A percentile compares a stretch with the other conserved stretches of the same genome.
These are phyloP conservation scores for Aspergillus japonicus DNA, from an alignment of 2,329 filamentous ascomycete genomes.

Conservation along the genomic window DNA sequence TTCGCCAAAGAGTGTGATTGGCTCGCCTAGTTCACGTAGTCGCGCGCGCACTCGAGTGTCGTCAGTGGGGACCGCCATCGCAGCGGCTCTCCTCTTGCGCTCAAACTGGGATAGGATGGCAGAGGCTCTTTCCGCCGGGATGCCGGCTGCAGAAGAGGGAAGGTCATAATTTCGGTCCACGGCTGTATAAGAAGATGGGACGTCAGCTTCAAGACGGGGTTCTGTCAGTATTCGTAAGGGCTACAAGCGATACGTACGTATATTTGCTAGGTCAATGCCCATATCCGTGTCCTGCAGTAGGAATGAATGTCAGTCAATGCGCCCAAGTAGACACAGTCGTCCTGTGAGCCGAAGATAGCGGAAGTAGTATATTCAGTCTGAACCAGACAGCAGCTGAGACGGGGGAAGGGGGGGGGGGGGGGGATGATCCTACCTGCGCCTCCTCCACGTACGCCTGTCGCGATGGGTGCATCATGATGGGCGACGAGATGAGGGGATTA, in stretches of 20 bases:
- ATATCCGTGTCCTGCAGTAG: conserved; percentile 51
- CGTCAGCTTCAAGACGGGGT: background rate
- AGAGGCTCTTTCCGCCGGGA: conserved; percentile 76
- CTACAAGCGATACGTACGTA: conserved; percentile 54
- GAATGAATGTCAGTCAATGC: conserved; percentile 20
- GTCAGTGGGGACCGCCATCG: conserved; percentile 89
- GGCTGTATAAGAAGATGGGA: conserved; percentile 41
- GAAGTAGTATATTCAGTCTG: background rate
- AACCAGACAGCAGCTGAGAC: background rate
- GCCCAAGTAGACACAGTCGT: conserved; percentile 11
- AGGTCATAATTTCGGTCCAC: conserved; percentile 84
- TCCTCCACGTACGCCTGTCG: conserved; percentile 95
- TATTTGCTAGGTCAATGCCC: conserved; percentile 61
- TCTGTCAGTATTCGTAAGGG: background rate
- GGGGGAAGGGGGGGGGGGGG: background rate
- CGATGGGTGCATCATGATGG: conserved; percentile 72
- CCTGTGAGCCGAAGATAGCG: background rate
- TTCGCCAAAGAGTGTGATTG: conserved; percentile 92
- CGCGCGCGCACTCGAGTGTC: conserved; percentile 79
- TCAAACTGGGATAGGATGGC: conserved; percentile 85
- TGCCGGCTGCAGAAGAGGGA: conserved; percentile 62
- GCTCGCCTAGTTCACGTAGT: conserved; percentile 84
- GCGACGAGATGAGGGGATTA: conserved; percentile 3
- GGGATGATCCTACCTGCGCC: conserved; percentile 57
- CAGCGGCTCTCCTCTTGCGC: conserved; percentile 83